These are phyloP conservation scores for Chlorencoelia australis DNA, from an alignment of 2,329 filamentous ascomycete species.

Conservation along the genomic window DNA sequence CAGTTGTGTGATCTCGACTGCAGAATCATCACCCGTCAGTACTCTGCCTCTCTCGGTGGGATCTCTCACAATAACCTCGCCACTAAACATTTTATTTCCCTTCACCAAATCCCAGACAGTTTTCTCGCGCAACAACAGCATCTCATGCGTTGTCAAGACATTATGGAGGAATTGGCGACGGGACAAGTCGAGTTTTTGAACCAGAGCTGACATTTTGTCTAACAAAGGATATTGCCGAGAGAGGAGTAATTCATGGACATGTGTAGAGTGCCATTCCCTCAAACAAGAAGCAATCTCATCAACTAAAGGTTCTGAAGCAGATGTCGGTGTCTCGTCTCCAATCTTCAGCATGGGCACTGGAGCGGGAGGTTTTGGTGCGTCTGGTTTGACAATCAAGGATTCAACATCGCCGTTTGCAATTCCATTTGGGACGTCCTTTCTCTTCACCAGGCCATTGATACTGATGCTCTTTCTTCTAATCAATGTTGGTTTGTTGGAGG, in stretches of 20 bases:
- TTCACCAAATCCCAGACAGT: slow-evolving; percentile 92
- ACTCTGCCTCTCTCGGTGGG: slow-evolving; percentile 74
- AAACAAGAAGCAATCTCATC: slow-evolving; percentile 97
- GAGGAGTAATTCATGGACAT: slow-evolving; percentile 84
- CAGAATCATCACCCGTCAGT: slow-evolving; percentile 84
- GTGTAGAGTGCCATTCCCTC: slow-evolving; percentile 96
- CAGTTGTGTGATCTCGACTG: slow-evolving; percentile 79
- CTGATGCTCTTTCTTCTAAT: neutral
- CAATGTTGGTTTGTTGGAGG: neutral
- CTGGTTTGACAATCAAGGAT: slow-evolving; percentile 42
- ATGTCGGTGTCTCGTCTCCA: slow-evolving; percentile 91
- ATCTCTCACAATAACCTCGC: slow-evolving; percentile 90
- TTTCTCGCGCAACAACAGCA: slow-evolving; percentile 69
- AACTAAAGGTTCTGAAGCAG: slow-evolving; percentile 77
- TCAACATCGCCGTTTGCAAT: slow-evolving; percentile 25
- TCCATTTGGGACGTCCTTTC: slow-evolving; percentile 10
- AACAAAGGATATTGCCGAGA: slow-evolving; percentile 71
- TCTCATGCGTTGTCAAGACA: slow-evolving; percentile 80
- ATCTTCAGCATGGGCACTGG: slow-evolving; percentile 97
- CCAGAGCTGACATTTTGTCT: slow-evolving; percentile 70
- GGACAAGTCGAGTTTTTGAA: slow-evolving; percentile 73
- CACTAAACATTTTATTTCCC: slow-evolving; percentile 88
- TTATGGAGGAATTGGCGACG: slow-evolving; percentile 88
- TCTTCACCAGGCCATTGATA: slow-evolving; percentile 10
- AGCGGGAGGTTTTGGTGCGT: slow-evolving; percentile 68